A percentile compares a stretch with the other conserved stretches of the same genome.
Conservation (phyloP, 2,329 filamentous ascomycete species). For the Paracoccidioides lutzii region DNA sequence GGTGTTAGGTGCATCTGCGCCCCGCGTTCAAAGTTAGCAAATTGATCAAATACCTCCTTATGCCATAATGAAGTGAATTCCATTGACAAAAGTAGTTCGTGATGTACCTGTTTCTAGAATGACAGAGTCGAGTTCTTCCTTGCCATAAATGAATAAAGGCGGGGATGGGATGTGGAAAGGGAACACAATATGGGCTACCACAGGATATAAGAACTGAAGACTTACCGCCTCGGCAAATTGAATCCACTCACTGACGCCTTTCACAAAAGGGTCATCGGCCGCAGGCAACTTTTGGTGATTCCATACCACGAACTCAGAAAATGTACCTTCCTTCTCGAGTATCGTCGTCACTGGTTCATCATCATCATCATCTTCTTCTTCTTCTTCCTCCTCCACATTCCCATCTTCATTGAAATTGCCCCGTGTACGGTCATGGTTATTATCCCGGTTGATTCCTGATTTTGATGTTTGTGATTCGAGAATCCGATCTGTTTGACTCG, state of each 20-base stretch:
- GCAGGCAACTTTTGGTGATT: conserved; percentile 58
- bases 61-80: background rate
- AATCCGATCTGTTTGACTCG: conserved; percentile 35
- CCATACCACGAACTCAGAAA: conserved; percentile 73
- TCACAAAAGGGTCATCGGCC: conserved; percentile 56
- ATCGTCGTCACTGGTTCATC: conserved; percentile 39
- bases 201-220: conserved; percentile 4
- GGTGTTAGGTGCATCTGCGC: background rate
- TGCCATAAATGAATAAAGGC: background rate
- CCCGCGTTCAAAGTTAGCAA: background rate
- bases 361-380: conserved; percentile 36
- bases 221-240: conserved; percentile 55
- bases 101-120: background rate
- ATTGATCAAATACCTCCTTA: background rate
- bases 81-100: background rate
- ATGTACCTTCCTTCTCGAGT: conserved; percentile 52
- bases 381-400: conserved; percentile 35
- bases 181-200: background rate
- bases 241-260: conserved; percentile 70
- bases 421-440: background rate
- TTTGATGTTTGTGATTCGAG: conserved; percentile 13
- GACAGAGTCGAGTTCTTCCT: background rate
- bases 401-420: conserved; percentile 4
- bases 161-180: background rate
- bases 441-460: background rate